Conservation (phyloP, 2,329 filamentous ascomycete species). For the Lachnellula hyalina region DNA sequence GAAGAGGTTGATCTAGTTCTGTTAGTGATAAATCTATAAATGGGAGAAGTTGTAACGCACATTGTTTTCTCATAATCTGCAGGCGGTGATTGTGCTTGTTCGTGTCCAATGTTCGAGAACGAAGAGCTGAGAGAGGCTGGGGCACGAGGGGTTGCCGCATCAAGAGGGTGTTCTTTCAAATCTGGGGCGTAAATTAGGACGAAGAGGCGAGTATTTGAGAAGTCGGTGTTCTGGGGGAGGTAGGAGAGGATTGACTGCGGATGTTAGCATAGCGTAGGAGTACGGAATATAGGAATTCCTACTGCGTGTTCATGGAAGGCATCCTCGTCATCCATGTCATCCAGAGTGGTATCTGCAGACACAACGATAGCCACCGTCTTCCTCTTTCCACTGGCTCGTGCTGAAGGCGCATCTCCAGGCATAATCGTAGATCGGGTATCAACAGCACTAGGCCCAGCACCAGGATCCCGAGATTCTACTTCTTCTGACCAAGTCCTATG, state of each 20-base stretch:
- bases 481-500: conserved; percentile 92
- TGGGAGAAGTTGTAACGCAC: conserved; percentile 36
- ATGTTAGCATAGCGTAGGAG: conserved; percentile 11
- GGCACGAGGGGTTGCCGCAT: conserved; percentile 49
- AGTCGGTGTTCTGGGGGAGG: conserved; percentile 72
- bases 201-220: conserved; percentile 70
- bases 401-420: conserved; percentile 27
- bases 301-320: conserved; percentile 74
- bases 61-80: conserved; percentile 57
- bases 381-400: conserved; percentile 36
- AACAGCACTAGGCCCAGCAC: conserved; percentile 26
- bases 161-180: conserved; percentile 60
- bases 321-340: conserved; percentile 54
- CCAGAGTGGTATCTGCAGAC: conserved; percentile 65
- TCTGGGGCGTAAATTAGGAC: conserved; percentile 84
- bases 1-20: conserved; percentile 39
- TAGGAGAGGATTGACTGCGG: conserved; percentile 78
- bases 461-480: conserved; percentile 60
- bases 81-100: conserved; percentile 63
- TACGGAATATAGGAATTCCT: conserved; percentile 36
- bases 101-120: conserved; percentile 77
- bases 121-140: conserved; percentile 69
- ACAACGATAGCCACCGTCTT: conserved; percentile 87
- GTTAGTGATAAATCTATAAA: conserved; percentile 28
- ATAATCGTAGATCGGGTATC: conserved; percentile 22